phyloP scores from a whole-genome alignment of 768 basidiomycete species.

The Collybia sordida region DNA sequence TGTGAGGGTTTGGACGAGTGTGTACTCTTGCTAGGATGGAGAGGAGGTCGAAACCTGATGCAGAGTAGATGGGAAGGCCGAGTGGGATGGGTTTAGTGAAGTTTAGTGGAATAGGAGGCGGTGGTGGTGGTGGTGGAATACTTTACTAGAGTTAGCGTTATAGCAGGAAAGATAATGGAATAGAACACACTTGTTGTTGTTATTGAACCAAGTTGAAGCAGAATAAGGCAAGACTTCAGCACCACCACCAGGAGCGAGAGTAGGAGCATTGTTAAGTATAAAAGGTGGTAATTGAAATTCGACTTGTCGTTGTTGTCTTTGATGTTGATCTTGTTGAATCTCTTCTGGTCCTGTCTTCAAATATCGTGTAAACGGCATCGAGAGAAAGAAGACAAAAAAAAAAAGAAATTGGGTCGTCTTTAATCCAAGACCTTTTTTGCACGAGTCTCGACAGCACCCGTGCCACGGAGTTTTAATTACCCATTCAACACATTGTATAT shows the following conservation, averaged over 20 bases:
- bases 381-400: too few species aligned
- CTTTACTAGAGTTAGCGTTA: too few species aligned
- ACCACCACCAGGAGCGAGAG: conserved; percentile 69
- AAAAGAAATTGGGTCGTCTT: too few species aligned
- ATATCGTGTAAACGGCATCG: too few species aligned
- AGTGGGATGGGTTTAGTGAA: conserved; percentile 22
- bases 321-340: too few species aligned
- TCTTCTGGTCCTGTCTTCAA: too few species aligned
- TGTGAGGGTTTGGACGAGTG: conserved; percentile 67
- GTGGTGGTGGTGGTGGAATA: conserved; percentile 1
- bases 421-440: too few species aligned
- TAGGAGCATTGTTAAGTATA: conserved; percentile 55
- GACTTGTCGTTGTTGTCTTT: conserved; percentile 9
- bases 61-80: conserved; percentile 73
- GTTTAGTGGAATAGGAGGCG: not conserved
- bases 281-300: conserved; percentile 67
- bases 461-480: too few species aligned
- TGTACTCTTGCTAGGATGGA: conserved; percentile 79
- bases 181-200: not conserved
- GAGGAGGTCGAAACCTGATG: conserved; percentile 89
- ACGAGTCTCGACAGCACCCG: too few species aligned
- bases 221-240: conserved; percentile 66
- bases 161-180: too few species aligned
- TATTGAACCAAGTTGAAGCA: conserved; percentile 40
- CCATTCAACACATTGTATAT: too few species aligned